phyloP scores from a whole-genome alignment of 2,329 filamentous ascomycete species.

The Leptographium lundbergii region DNA sequence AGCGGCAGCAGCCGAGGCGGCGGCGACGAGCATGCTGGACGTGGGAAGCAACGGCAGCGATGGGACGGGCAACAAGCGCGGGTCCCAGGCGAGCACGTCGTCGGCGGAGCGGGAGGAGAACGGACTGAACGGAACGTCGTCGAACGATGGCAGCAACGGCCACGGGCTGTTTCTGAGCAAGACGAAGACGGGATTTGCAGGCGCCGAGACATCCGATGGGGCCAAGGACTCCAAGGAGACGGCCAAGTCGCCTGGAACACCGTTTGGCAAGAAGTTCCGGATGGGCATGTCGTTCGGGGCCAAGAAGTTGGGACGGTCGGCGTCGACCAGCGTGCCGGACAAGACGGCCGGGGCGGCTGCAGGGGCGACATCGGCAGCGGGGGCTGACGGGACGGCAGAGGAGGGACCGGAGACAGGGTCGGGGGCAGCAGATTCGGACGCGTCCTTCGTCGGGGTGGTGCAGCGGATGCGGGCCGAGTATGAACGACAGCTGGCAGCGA shows the following conservation, averaged over 20 bases:
- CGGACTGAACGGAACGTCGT: constrained; percentile 52
- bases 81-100: constrained; percentile 43
- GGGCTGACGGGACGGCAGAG: not conserved
- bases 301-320: constrained; percentile 68
- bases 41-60: not conserved
- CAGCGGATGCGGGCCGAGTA: constrained; percentile 64
- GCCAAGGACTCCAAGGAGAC: constrained; percentile 20
- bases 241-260: constrained; percentile 41
- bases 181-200: constrained; percentile 18
- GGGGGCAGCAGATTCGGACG: constrained; percentile 52
- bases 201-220: not conserved
- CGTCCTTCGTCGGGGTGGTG: constrained; percentile 59
- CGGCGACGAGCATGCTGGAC: constrained; percentile 1
- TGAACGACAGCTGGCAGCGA: constrained; percentile 46
- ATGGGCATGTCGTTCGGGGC: constrained; percentile 65
- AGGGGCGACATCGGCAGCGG: constrained; percentile 13
- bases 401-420: constrained; percentile 4
- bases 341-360: constrained; percentile 53
- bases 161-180: constrained; percentile 19
- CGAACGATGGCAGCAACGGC: constrained; percentile 33
- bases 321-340: constrained; percentile 51
- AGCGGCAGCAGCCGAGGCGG: constrained; percentile 18
- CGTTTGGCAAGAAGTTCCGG: constrained; percentile 77
- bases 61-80: constrained; percentile 32
- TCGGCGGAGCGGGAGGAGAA: constrained; percentile 62